These are phyloP conservation scores for Entomortierella chlamydospora DNA, from an alignment of 192 early-diverging fungal genomes.

Conservation along the genomic window DNA sequence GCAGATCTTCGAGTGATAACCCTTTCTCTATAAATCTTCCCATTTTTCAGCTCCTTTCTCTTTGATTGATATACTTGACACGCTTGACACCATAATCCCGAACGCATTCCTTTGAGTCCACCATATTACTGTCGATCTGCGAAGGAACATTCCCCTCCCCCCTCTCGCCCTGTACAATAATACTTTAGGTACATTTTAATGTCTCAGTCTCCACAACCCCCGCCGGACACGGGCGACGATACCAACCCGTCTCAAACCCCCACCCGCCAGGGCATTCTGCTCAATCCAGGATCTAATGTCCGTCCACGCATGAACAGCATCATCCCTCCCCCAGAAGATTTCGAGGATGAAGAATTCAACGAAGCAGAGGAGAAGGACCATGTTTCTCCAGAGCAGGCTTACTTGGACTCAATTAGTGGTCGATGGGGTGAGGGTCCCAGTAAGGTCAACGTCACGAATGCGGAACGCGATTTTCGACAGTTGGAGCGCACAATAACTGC, in stretches of 20 bases:
- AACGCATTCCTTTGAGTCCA: too few relatives aligned
- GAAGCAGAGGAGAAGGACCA: conserved; percentile 5
- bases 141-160: too few relatives aligned
- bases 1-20: too few relatives aligned
- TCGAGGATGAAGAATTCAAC: conserved; percentile 19
- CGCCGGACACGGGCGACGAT: not conserved
- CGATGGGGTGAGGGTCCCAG: conserved; percentile 50
- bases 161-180: not conserved
- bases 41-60: too few relatives aligned
- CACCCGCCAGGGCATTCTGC: conserved; percentile 26
- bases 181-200: not conserved
- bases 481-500: conserved; percentile 28
- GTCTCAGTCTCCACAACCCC: conserved; percentile 3
- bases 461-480: conserved; percentile 39
- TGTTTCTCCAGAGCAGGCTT: conserved; percentile 24
- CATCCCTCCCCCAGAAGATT: conserved; percentile 27
- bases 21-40: too few relatives aligned
- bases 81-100: too few relatives aligned
- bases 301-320: conserved; percentile 20
- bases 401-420: conserved; percentile 28
- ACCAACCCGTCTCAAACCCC: not conserved
- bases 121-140: too few relatives aligned
- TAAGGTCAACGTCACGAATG: conserved; percentile 44
- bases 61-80: too few relatives aligned
- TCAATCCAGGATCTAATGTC: not conserved